Conservation (phyloP, 139 green algal species). For the Tetraselmis chui region DNA sequence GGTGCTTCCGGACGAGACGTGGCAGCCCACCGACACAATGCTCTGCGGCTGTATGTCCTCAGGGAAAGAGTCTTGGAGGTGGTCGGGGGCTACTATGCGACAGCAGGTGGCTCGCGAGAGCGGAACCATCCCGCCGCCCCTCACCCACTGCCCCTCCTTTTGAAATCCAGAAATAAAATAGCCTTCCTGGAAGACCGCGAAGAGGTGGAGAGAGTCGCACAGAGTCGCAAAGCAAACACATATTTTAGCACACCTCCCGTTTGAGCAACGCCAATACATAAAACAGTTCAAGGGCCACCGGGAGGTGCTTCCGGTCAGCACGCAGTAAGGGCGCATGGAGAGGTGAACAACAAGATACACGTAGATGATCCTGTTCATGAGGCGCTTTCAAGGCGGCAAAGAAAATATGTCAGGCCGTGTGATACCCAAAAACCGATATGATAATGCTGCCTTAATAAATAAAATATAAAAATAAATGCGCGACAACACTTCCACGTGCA, state of each 20-base stretch:
- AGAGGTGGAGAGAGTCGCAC: neutral
- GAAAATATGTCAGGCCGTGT: no score
- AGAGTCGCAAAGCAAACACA: neutral
- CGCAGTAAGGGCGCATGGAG: neutral
- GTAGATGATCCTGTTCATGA: no score
- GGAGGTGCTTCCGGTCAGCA: no score
- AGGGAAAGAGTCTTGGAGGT: neutral
- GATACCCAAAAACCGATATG: no score
- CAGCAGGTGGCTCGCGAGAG: constrained; percentile 70
- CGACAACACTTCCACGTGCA: neutral
- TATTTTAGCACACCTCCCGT: no score
- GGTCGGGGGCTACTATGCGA: constrained; percentile 12
- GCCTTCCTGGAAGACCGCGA: constrained; percentile 10
- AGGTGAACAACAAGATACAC: neutral
- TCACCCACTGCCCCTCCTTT: constrained; percentile 14
- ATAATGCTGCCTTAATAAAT: no score
- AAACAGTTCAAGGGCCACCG: no score
- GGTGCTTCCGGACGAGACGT: constrained; percentile 30
- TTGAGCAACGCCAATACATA: no score
- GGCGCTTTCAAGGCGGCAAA: no score
- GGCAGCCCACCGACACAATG: constrained; percentile 58
- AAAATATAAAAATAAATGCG: neutral
- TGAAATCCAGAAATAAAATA: constrained; percentile 37
- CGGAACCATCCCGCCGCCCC: constrained; percentile 55
- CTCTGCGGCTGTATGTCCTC: constrained; percentile 28